Percentiles rank a stretch among this genome's conserved stretches.
These are phyloP conservation scores for Piper betle DNA, from an alignment of 164 flowering plant species.

Conservation along the genomic window DNA sequence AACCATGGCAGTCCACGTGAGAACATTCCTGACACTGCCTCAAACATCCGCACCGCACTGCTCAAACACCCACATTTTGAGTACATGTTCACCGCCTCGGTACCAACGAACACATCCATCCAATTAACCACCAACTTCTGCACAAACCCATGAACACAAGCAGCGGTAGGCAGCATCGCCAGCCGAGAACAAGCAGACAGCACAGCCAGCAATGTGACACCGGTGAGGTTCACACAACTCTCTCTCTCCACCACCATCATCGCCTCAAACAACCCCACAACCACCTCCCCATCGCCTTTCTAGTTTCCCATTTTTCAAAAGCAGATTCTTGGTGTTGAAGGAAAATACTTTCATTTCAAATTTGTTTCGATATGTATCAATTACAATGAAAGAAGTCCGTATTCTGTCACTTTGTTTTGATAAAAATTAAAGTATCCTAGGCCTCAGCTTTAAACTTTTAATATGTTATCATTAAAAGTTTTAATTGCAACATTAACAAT, in stretches of 20 bases:
- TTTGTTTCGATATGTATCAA: too few species aligned
- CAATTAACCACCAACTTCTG: conserved; percentile 23
- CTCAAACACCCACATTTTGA: conserved; percentile 46
- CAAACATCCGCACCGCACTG: conserved; percentile 23
- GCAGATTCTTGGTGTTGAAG: too few species aligned
- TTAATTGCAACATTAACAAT: too few species aligned
- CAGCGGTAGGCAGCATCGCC: conserved; percentile 36
- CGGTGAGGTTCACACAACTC: conserved; percentile 23
- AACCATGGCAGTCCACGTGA: conserved; percentile 47
- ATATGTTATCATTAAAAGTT: too few species aligned
- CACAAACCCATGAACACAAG: conserved; percentile 38
- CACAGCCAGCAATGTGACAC: conserved; percentile 38
- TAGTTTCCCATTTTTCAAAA: too few species aligned
- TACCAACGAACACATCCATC: conserved; percentile 37
- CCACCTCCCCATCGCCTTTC: conserved; percentile 18
- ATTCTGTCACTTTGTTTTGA: too few species aligned
- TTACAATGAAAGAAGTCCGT: too few species aligned
- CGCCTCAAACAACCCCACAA: conserved; percentile 23
- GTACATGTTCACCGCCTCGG: conserved; percentile 54
- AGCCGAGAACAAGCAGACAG: conserved; percentile 47
- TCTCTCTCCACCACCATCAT: conserved; percentile 21
- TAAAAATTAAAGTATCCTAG: too few species aligned
- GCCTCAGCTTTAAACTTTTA: too few species aligned
- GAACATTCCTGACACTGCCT: conserved; percentile 27
- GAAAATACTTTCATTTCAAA: too few species aligned